Evolutionary conservation across 1,139 yeast species (phyloP), one percentile per base, ranked within the genome.

Genomic region (Blastobotrys petasosporus): DNA sequence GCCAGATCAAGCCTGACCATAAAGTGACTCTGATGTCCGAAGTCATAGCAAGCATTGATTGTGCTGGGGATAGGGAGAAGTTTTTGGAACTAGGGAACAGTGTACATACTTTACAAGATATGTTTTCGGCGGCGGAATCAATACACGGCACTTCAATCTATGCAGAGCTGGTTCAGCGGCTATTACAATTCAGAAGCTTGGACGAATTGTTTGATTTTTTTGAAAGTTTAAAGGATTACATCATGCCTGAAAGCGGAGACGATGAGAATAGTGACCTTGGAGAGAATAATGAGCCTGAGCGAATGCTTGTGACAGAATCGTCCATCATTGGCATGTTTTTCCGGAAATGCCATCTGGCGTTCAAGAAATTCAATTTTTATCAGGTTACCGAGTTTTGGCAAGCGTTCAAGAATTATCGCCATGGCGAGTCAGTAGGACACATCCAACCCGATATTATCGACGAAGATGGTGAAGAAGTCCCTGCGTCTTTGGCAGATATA

Each of bases 351-450:
- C 67, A 73, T 1, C 66, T 77, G 3, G 72, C 80, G 7, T 76
- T 75, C 54, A 75, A 74, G 38, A 62, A 76, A 1, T 60, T 83
- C 44, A 77, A 75, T 49, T 82, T 82, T 56, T 85, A 81, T 50
- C 84, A 80, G 53, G 65, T 71, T 1, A 63, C 72, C 9, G 57
- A 68, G 4, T 59, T 83, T n/a, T 82, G 79, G 74, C 70, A 67
- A 33, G 72, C 80, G 1, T 78, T 81, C 59, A 64, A 85, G 49
- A 73, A 70, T 5, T 12, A 8, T 7, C 11, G 17, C 10, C 25
- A n/a, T 3, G 37, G 23, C 20, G 45, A 45, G 8, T 46, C 48
- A 9, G n/a, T 28, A 2, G 37, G 16, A 4, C 32, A 20, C 13
- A 47, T 47, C 45, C 36, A 41, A n/a, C 37, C 23, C 1, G 32